Base-by-base conservation (phyloP, 768 basidiomycete genomes). In the Erythrobasidium yunnanense region DNA sequence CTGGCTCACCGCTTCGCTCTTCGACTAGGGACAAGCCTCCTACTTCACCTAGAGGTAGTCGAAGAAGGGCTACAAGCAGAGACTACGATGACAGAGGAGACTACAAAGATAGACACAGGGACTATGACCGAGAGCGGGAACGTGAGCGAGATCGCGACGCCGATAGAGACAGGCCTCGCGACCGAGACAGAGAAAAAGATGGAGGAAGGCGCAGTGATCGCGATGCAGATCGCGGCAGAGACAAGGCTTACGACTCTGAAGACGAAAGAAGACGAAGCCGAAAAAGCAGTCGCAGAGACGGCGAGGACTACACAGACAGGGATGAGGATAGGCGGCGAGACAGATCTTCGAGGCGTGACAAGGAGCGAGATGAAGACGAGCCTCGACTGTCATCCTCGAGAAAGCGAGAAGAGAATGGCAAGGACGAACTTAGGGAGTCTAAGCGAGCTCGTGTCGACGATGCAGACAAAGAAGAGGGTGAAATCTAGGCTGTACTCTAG, bases 381-480 rank as follows among this genome's bases (percentile, higher is more conserved):
- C 22, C n/a, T 20, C 47, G 27, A 23, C 15, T 23, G 8, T 52
- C n/a, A 29, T 52, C n/a, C 13, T 38, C 38, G 23, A 25, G 45
- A 11, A 5, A 50, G 38, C 15, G 55, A 38, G 22, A 52, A 30
- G 62, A 22, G 15, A 13, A 55, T 18, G 22, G 18, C 22, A 32
- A 30, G n/a, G 50, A 46, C 11, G 46, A 23, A 3, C 18, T 8
- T 2, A 1, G 8, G 13, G 4, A 20, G 11, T 1, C 11, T n/a
- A 34, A 50, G 55, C 22, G 30, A 1, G 27, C 27, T 11, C 45
- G 25, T 17, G 62, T 33, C 20, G 66, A 66, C 22, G 67, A 56
- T 23, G 65, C n/a, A 1, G 70, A 72, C 49, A 47, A 46, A 13
- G 71, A 72, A 58, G 71, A 72, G 50, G 71, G 72, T 17, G 70